Evolutionary conservation across 257 asterid genomes (phyloP).

Genomic region (Petunia secreta): DNA sequence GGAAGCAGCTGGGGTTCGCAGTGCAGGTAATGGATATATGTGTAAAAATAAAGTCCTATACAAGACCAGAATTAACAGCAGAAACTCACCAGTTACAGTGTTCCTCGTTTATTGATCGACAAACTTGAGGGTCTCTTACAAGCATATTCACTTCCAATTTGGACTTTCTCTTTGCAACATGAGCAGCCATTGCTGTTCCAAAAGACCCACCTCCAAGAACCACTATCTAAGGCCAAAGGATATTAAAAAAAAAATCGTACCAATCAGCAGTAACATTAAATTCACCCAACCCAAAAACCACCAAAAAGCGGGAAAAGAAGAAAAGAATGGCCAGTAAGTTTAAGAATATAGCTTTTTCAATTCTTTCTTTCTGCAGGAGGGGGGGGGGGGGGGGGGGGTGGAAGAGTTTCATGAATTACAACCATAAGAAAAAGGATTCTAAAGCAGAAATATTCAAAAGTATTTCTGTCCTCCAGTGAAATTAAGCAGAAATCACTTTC

Average conservation of each 20-base stretch:
- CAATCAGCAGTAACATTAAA: constrained; percentile 15
- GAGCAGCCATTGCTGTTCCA: constrained; percentile 96
- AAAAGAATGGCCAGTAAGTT: not conserved
- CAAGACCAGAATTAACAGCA: constrained; percentile 11
- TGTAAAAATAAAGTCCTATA: constrained; percentile 14
- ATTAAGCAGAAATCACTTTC: not conserved
- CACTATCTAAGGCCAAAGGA: constrained; percentile 59
- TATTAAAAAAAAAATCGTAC: constrained; percentile 21
- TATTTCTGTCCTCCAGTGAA: not conserved
- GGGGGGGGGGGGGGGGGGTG: not conserved
- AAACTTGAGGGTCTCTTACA: constrained; percentile 73
- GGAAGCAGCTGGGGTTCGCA: constrained; percentile 11
- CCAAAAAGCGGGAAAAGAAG: constrained; percentile 6
- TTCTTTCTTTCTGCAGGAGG: constrained; percentile 16
- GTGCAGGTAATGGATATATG: not conserved
- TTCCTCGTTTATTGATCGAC: constrained; percentile 61
- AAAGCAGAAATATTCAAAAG: not conserved
- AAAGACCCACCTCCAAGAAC: constrained; percentile 98
- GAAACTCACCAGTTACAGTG: constrained; percentile 62
- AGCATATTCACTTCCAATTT: constrained; percentile 76
- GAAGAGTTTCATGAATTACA: not conserved
- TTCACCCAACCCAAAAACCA: constrained; percentile 13
- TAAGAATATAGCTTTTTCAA: constrained; percentile 11
- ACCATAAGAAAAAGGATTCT: not conserved
- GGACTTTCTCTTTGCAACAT: constrained; percentile 74